Base-by-base conservation (phyloP, 2,329 filamentous ascomycete species). In the Purpureocillium lavendulum region DNA sequence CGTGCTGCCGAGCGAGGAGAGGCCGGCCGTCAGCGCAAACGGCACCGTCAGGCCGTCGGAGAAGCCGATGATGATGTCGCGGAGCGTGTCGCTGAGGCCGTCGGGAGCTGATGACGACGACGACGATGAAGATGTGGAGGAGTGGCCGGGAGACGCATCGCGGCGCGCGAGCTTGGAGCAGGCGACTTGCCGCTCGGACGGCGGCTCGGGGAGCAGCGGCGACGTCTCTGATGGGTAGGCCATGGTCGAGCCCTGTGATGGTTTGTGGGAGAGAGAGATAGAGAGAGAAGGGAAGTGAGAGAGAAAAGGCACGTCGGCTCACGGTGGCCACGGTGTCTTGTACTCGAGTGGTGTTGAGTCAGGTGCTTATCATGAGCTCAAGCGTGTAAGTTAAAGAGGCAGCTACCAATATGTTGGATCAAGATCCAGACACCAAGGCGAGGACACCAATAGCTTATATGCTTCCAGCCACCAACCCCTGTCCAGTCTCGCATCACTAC, bases 1-100 rank as follows among this genome's bases (percentile, higher is more conserved):
- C 26, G 77, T 79, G 54, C 76, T 69, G n/a, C 79, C 79, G 34
- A 84, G 65, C 37, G 71, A 72, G 2, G 77, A 80, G 2, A 89
- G 68, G 12, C 84, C 84, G 0, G 85, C 84, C 0, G 82, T 87
- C 30, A 89, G 67, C 13, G 84, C 84, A 49, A 89, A 89, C 0
- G 84, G 84, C 0, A 89, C 84, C 0, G 84, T 89, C 49, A 89
- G 70, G 13, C 84, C 84, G 53, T 89, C 84, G 1, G 84, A 81
- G 49, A 88, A 79, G 39, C 84, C 84, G 49, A 89, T 81, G 43
- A 84, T 87, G 45, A 80, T 70, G 58, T 86, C 80, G 34, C 73
- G 70, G 13, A 81, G 60, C 38, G 77, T 53, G 40, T 66, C 62
- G 43, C 59, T 59, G 49, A 69, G 56, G 50, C 62, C 59, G 38